Percentiles rank a stretch among this genome's conserved stretches.
These are phyloP conservation scores for Fusarium sulawesiense DNA, from an alignment of 2,329 filamentous ascomycete species.

Conservation along the genomic window DNA sequence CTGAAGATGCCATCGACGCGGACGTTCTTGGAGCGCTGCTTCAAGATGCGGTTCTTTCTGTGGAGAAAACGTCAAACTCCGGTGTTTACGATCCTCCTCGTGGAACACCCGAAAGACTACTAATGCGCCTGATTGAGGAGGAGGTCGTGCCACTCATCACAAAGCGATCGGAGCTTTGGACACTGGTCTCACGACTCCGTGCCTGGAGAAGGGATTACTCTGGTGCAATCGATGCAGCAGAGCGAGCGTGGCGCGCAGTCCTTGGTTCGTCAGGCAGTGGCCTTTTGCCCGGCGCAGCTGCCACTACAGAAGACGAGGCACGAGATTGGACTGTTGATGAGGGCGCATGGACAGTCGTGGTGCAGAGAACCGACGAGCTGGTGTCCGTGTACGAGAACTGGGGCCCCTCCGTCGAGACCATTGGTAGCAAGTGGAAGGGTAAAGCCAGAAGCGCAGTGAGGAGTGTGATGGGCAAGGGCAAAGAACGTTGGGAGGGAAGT, in stretches of 20 bases:
- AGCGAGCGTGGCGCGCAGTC: constrained; percentile 88
- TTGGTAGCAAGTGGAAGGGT: constrained; percentile 86
- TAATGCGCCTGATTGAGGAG: constrained; percentile 79
- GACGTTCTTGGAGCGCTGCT: constrained; percentile 79
- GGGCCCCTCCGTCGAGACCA: constrained; percentile 70
- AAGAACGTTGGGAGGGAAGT: constrained; percentile 83
- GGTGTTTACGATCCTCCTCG: constrained; percentile 57
- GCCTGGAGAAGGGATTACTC: constrained; percentile 77
- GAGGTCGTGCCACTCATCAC: constrained; percentile 87
- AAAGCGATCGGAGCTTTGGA: constrained; percentile 79
- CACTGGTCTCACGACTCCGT: constrained; percentile 75
- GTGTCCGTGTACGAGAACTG: constrained; percentile 87
- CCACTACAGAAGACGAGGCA: constrained; percentile 47
- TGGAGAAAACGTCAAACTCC: constrained; percentile 48
- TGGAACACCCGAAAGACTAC: constrained; percentile 70
- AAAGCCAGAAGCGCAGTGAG: constrained; percentile 88
- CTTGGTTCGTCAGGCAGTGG: constrained; percentile 62
- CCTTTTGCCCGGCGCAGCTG: constrained; percentile 57
- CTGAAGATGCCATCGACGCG: constrained; percentile 82
- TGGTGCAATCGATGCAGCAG: constrained; percentile 82
- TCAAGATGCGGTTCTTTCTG: constrained; percentile 71
- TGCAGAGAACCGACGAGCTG: constrained; percentile 82
- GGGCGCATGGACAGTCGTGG: constrained; percentile 76
- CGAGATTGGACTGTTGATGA: constrained; percentile 63
- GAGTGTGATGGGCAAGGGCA: constrained; percentile 84